Conservation (phyloP, 2,329 filamentous ascomycete species). For the Pleochaeta shiraiana region DNA sequence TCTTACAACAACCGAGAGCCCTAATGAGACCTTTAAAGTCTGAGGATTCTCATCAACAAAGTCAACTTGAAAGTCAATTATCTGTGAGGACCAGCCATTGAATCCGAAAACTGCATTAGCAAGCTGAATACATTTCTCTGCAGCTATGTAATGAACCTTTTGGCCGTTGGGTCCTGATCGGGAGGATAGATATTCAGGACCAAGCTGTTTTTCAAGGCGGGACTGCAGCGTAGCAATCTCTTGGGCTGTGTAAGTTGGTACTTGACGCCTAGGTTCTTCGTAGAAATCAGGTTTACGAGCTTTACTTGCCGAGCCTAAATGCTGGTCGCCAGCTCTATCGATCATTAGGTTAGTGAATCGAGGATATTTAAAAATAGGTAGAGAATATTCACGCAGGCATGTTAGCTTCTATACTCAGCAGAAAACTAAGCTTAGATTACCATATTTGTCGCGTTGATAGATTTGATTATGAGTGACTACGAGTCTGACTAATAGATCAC, state of each 20-base stretch:
- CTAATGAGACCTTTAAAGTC: slow-evolving; percentile 60
- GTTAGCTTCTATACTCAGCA: slow-evolving; percentile 8
- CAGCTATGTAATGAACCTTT: slow-evolving; percentile 85
- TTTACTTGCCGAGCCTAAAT: slow-evolving; percentile 21
- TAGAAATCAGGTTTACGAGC: slow-evolving; percentile 51
- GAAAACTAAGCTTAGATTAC: too few species aligned
- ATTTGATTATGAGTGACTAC: too few species aligned
- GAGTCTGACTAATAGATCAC: too few species aligned
- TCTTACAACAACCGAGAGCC: slow-evolving; percentile 73
- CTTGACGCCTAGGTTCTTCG: slow-evolving; percentile 42
- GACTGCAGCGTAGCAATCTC: slow-evolving; percentile 77
- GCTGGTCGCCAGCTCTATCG: slow-evolving; percentile 47
- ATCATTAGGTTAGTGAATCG: slow-evolving; percentile 8
- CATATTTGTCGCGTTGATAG: too few species aligned
- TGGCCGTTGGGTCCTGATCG: slow-evolving; percentile 63
- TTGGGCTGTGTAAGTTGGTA: slow-evolving; percentile 68
- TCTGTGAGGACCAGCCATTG: slow-evolving; percentile 94
- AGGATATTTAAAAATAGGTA: not conserved
- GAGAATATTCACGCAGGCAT: slow-evolving; percentile 28
- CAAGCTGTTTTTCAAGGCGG: slow-evolving; percentile 77
- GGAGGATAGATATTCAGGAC: slow-evolving; percentile 86
- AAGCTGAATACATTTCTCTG: slow-evolving; percentile 87
- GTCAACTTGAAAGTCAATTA: slow-evolving; percentile 85
- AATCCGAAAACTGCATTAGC: slow-evolving; percentile 94
- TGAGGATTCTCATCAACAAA: slow-evolving; percentile 75